These are phyloP conservation scores for Colletotrichum spinosum DNA, from an alignment of 2,329 filamentous ascomycete genomes.

Conservation along the genomic window DNA sequence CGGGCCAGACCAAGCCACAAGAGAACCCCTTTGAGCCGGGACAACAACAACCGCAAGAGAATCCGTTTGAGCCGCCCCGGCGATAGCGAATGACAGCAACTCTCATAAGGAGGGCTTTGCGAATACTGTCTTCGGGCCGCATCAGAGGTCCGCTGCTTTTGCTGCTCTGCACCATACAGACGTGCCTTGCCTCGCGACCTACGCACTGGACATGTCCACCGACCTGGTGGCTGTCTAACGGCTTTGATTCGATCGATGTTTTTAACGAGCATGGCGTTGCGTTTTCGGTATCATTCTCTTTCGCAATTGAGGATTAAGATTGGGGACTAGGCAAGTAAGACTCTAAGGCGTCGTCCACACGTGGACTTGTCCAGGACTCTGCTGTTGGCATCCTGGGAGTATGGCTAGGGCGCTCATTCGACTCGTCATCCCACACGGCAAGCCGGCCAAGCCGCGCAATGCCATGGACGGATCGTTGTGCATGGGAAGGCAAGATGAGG, in stretches of 20 bases:
- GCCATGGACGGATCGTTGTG: not conserved
- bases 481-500: not conserved
- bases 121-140: not conserved
- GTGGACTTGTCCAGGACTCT: not conserved
- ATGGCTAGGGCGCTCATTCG: too few relatives aligned
- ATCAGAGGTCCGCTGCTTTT: not conserved
- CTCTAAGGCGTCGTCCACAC: conserved; percentile 2
- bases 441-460: too few relatives aligned
- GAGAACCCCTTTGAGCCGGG: conserved; percentile 32
- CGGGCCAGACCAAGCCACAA: conserved; percentile 9
- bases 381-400: too few relatives aligned
- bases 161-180: not conserved
- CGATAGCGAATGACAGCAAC: conserved; percentile 8
- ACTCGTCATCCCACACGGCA: too few relatives aligned
- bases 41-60: conserved; percentile 12
- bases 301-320: not conserved
- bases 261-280: conserved; percentile 35
- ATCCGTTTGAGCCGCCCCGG: conserved; percentile 30
- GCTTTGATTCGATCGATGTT: conserved; percentile 22
- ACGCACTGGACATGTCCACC: not conserved
- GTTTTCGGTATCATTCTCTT: conserved; percentile 14
- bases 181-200: not conserved
- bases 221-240: not conserved
- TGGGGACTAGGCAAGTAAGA: not conserved
- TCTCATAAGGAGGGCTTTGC: conserved; percentile 11